Evolutionary conservation across 495 filamentous ascomycete genomes (phyloP).

Genomic region (Aspergillus kassunensis): DNA sequence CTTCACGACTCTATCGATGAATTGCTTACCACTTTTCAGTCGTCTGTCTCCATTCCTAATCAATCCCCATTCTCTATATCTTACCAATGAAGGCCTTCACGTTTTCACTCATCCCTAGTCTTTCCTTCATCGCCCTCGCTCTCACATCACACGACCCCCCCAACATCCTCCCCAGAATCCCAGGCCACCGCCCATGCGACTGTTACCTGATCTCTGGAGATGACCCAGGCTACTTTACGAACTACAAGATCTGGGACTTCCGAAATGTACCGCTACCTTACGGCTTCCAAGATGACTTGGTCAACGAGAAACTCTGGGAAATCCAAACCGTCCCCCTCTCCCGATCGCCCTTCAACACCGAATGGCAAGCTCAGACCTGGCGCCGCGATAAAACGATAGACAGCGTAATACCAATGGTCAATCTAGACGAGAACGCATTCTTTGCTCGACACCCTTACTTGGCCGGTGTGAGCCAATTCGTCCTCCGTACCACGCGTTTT

Average conservation of each 20-base stretch:
- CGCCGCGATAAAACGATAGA: constrained; percentile 42
- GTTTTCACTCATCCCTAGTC: constrained; percentile 2
- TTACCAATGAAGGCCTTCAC: constrained; percentile 6
- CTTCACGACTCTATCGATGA: background rate
- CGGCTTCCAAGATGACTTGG: constrained; percentile 5
- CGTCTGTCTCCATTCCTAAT: background rate
- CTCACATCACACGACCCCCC: background rate
- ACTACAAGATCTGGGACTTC: constrained; percentile 68
- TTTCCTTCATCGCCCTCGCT: constrained; percentile 6
- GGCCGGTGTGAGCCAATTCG: constrained; percentile 33
- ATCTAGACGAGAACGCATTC: constrained; percentile 65
- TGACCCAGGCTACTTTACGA: constrained; percentile 52
- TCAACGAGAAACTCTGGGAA: constrained; percentile 4
- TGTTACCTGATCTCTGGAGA: constrained; percentile 38
- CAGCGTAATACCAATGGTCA: constrained; percentile 50
- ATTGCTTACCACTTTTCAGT: background rate
- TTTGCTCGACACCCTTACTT: constrained; percentile 36
- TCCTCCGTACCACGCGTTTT: constrained; percentile 57
- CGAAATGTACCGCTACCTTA: constrained; percentile 36
- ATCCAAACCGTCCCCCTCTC: constrained; percentile 26
- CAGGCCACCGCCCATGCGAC: constrained; percentile 25
- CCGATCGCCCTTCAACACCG: constrained; percentile 35
- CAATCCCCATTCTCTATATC: background rate
- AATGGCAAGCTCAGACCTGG: constrained; percentile 62
- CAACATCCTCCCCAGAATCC: background rate